Evolutionary conservation across 1,284 basidiomycete species (phyloP).

Genomic region (Gymnopus androsaceus): DNA sequence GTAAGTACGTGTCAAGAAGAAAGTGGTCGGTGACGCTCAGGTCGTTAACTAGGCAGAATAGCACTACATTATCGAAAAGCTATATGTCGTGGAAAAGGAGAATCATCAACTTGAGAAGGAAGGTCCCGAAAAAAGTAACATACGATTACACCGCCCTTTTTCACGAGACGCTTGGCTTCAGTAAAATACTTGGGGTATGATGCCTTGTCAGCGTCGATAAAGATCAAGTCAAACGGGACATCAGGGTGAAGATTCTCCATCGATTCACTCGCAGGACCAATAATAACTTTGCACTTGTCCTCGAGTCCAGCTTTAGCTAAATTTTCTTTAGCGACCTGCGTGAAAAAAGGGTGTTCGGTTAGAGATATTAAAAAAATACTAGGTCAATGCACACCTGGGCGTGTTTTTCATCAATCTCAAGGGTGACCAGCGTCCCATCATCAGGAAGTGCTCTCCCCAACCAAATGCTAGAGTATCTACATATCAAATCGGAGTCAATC

Average conservation of each 20-base stretch:
- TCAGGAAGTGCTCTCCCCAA: slow-evolving; percentile 55
- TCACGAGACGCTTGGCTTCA: slow-evolving; percentile 57
- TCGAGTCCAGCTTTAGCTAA: slow-evolving; percentile 48
- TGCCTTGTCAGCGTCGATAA: slow-evolving; percentile 65
- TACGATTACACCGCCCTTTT: slow-evolving; percentile 57
- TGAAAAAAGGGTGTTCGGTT: not conserved
- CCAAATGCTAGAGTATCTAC: slow-evolving; percentile 60
- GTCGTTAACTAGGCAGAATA: slow-evolving; percentile 49
- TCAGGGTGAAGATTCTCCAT: slow-evolving; percentile 43
- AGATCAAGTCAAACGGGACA: slow-evolving; percentile 55
- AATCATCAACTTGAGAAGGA: not conserved
- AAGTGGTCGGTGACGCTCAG: slow-evolving; percentile 36
- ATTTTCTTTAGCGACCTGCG: slow-evolving; percentile 56
- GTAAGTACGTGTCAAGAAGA: too few relatives aligned
- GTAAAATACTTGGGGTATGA: slow-evolving; percentile 51
- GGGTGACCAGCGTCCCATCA: slow-evolving; percentile 51
- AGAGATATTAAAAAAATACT: not conserved
- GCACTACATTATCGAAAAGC: slow-evolving; percentile 67
- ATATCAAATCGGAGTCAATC: not conserved
- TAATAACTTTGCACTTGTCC: slow-evolving; percentile 47
- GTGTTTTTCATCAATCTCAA: slow-evolving; percentile 50
- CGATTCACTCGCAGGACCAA: slow-evolving; percentile 52
- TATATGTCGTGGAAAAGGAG: slow-evolving; percentile 26
- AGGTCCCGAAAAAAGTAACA: slow-evolving; percentile 23
- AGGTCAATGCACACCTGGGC: slow-evolving; percentile 41